A percentile compares a stretch with the other conserved stretches of the same genome.
phyloP scores from a whole-genome alignment of 805 yeast genomes.

The Zygosaccharomyces bailii region DNA sequence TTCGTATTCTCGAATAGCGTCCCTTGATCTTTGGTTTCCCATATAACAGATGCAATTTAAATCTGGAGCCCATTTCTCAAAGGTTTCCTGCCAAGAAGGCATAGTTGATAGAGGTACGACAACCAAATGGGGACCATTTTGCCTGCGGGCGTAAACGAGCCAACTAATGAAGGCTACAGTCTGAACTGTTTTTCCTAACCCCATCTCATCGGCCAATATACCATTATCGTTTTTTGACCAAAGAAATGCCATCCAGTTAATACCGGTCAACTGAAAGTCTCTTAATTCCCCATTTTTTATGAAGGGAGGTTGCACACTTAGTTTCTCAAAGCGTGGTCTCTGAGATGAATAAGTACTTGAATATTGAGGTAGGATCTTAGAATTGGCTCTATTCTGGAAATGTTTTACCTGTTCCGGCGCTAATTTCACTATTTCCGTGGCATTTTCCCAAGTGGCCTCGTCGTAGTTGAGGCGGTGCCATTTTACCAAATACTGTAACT shows the following conservation, averaged over 20 bases:
- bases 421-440: constrained; percentile 75
- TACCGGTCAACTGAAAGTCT: constrained; percentile 96
- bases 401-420: constrained; percentile 82
- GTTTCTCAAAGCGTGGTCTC: constrained; percentile 87
- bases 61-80: constrained; percentile 97
- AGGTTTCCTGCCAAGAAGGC: constrained; percentile 99
- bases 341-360: constrained; percentile 64
- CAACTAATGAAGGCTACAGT: constrained; percentile 92
- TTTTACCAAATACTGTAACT: constrained; percentile 79
- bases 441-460: constrained; percentile 96
- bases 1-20: constrained; percentile 78
- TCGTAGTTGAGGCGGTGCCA: constrained; percentile 94
- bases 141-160: constrained; percentile 92
- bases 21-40: constrained; percentile 87
- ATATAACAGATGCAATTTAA: constrained; percentile 86
- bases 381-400: constrained; percentile 75
- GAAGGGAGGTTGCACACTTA: constrained; percentile 80
- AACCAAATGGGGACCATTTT: constrained; percentile 94
- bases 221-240: constrained; percentile 99
- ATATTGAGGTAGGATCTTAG: constrained; percentile 78
- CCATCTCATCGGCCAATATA: constrained; percentile 98
- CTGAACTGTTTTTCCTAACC: constrained; percentile 96
- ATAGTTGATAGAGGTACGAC: constrained; percentile 95
- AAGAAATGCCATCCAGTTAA: constrained; percentile 98
- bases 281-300: constrained; percentile 88